These are phyloP conservation scores for Myrmaecium sp. DNA, from an alignment of 2,329 filamentous ascomycete genomes.

Conservation along the genomic window DNA sequence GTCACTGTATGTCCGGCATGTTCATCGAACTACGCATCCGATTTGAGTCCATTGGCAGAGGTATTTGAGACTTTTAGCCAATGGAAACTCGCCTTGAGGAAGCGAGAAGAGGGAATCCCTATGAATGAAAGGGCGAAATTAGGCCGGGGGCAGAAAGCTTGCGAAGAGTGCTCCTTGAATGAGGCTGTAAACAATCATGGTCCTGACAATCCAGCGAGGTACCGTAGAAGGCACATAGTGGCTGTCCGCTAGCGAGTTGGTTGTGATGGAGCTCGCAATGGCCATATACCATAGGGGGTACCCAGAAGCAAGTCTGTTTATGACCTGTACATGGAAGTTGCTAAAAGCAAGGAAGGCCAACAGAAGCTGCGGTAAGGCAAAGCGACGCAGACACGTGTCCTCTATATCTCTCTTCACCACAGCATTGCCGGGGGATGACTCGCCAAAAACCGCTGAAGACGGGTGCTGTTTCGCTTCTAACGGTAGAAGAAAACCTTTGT, in stretches of 20 bases:
- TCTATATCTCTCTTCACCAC: background rate
- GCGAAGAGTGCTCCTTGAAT: slow-evolving; percentile 76
- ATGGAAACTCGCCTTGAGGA: background rate
- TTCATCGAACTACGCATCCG: background rate
- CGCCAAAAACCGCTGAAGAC: slow-evolving; percentile 1
- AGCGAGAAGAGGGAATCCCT: background rate
- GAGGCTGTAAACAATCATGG: slow-evolving; percentile 65
- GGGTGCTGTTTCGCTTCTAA: too few species aligned
- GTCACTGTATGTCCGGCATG: background rate
- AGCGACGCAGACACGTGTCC: slow-evolving; percentile 23
- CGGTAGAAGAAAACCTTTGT: too few species aligned
- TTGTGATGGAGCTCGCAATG: slow-evolving; percentile 34
- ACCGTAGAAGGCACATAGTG: slow-evolving; percentile 8
- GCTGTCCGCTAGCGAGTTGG: slow-evolving; percentile 1
- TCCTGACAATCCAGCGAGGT: slow-evolving; percentile 34
- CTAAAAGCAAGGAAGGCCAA: slow-evolving; percentile 57
- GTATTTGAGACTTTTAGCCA: background rate
- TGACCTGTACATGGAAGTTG: slow-evolving; percentile 84
- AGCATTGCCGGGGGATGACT: slow-evolving; percentile 2
- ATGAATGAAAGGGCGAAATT: slow-evolving; percentile 6
- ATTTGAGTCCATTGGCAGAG: slow-evolving; percentile 1
- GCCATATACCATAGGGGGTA: slow-evolving; percentile 85
- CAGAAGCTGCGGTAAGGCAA: slow-evolving; percentile 57
- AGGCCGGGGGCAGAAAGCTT: slow-evolving; percentile 83
- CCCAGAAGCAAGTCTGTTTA: slow-evolving; percentile 73